phyloP scores from a whole-genome alignment of 2,329 filamentous ascomycete genomes.

The Calonectria hongkongensis region DNA sequence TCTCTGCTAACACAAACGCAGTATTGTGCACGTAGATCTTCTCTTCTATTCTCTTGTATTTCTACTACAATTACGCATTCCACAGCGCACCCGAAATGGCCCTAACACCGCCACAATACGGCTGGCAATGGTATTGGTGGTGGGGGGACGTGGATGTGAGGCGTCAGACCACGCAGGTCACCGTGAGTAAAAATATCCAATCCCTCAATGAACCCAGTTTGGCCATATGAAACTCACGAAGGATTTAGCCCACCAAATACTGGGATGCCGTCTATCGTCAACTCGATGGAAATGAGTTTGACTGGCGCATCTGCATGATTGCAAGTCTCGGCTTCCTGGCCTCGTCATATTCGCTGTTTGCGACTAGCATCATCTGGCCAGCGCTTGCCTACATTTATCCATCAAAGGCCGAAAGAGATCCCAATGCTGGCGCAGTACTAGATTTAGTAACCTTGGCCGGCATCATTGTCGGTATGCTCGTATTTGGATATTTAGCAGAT shows the following conservation, averaged over 20 bases:
- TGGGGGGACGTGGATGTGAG: conserved; percentile 27
- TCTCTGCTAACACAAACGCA: neutral
- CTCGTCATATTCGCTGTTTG: conserved; percentile 56
- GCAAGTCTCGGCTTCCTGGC: conserved; percentile 55
- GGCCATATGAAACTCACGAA: neutral
- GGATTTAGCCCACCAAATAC: neutral
- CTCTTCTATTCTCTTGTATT: neutral
- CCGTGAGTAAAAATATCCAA: neutral
- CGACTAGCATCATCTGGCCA: conserved; percentile 55
- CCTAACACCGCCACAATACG: conserved; percentile 10
- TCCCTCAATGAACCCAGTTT: neutral
- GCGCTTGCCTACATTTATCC: conserved; percentile 54
- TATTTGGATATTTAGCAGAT: conserved; percentile 53
- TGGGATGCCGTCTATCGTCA: neutral
- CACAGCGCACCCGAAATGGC: neutral
- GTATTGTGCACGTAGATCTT: neutral
- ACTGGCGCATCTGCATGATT: conserved; percentile 52
- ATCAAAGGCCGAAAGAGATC: conserved; percentile 29
- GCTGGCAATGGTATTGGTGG: conserved; percentile 30
- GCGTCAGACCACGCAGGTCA: conserved; percentile 17
- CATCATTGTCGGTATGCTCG: conserved; percentile 48
- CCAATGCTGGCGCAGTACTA: conserved; percentile 42
- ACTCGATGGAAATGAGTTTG: conserved; percentile 51
- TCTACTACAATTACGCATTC: neutral
- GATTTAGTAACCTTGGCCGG: conserved; percentile 51